These are phyloP conservation scores for Annulohypoxylon bovei DNA, from an alignment of 495 filamentous ascomycete species.

Conservation along the genomic window DNA sequence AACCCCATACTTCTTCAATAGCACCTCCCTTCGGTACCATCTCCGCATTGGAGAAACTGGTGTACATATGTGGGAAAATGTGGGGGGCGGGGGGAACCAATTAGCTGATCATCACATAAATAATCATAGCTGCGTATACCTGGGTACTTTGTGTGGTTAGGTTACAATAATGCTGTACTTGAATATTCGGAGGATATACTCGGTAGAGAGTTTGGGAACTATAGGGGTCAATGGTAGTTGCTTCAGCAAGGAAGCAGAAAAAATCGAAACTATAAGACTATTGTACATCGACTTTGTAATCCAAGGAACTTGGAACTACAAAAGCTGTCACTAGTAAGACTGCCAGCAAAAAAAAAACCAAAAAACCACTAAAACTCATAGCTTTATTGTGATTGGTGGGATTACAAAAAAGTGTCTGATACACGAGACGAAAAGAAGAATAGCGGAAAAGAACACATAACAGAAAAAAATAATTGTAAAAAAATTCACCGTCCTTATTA, in stretches of 20 bases:
- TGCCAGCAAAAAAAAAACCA: not conserved
- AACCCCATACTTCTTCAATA: conserved; percentile 38
- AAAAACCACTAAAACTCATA: not conserved
- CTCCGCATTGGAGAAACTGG: conserved; percentile 48
- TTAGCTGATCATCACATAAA: conserved; percentile 15
- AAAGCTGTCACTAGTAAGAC: not conserved
- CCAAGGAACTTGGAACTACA: not conserved
- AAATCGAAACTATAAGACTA: not conserved
- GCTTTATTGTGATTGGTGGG: conserved; percentile 3
- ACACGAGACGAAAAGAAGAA: not conserved
- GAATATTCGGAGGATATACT: not conserved
- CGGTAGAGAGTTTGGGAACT: not conserved
- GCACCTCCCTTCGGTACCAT: conserved; percentile 33
- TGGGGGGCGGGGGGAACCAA: conserved; percentile 45
- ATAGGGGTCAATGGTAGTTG: not conserved
- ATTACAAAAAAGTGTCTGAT: not conserved
- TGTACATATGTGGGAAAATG: conserved; percentile 36
- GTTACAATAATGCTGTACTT: conserved; percentile 34
- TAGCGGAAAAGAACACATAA: not conserved
- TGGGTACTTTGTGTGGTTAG: not conserved
- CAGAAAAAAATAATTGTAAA: not conserved
- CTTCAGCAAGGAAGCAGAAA: too few species aligned
- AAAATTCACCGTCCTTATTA: not conserved
- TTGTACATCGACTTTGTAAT: not conserved
- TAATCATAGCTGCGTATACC: not conserved